phyloP scores from a whole-genome alignment of 2,329 filamentous ascomycete species.

The Elsinoe arachidis region DNA sequence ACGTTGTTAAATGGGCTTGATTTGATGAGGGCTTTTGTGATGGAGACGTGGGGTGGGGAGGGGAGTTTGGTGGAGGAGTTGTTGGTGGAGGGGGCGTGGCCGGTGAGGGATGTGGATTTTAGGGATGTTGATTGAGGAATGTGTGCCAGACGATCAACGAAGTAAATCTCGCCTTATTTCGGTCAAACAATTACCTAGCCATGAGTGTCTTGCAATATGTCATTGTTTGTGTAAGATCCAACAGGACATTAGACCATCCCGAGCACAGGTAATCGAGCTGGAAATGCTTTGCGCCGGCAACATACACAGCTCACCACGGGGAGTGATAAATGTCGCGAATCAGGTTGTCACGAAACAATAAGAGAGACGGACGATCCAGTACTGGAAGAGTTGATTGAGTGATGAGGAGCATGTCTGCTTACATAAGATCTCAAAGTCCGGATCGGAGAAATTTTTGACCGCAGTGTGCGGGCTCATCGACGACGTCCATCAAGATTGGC shows the following conservation, averaged over 20 bases:
- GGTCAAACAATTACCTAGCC: too few relatives aligned
- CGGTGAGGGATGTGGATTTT: not conserved
- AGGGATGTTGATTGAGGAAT: not conserved
- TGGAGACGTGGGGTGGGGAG: constrained; percentile 20
- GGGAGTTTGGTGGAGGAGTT: not conserved
- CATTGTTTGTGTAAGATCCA: not conserved
- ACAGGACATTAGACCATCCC: not conserved
- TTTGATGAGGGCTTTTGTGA: constrained; percentile 25
- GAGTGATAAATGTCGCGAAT: too few relatives aligned
- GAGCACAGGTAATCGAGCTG: too few relatives aligned
- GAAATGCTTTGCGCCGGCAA: too few relatives aligned
- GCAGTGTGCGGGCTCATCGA: constrained; percentile 9
- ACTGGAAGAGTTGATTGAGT: not conserved
- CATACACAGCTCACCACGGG: too few relatives aligned
- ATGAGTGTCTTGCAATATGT: not conserved
- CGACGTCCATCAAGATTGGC: constrained; percentile 10
- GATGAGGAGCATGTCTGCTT: not conserved
- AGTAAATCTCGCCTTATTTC: too few relatives aligned
- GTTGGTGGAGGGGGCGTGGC: not conserved
- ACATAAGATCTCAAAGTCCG: not conserved
- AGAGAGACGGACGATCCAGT: not conserved
- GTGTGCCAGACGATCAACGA: not conserved
- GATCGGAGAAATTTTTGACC: constrained; percentile 12
- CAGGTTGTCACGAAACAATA: too few relatives aligned
- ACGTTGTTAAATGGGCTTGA: constrained; percentile 28